Base-by-base conservation (phyloP, 805 yeast species). In the Candida loeiensis region DNA sequence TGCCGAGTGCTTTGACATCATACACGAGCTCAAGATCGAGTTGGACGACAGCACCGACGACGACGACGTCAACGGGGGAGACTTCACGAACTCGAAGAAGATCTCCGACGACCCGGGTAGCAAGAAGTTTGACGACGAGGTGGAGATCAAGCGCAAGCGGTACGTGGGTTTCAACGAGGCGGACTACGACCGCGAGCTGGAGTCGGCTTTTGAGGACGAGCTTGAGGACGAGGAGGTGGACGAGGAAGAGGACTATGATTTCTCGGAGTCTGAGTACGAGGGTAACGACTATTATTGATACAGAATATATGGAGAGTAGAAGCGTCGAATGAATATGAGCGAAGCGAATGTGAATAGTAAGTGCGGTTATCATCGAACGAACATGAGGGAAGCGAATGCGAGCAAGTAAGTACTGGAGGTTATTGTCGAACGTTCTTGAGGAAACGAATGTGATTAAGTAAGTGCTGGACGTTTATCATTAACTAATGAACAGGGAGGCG, bases 1-100 rank as follows among this genome's bases (percentile, higher is more conserved):
- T 37, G 93, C 95, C 3, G 97, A 90, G 58, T 91, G 98, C 61
- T 93, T 88, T 59, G 99, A 93, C 60, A 83, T 91, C 43, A 73
- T 86, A 34, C 93, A 91, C 56, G 99, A 93, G 65, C 71, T 93
- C 59, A 85, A 88, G 56, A 81, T 86, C 25, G 95, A 89, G 56
- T 76, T 85, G 38, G 89, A 85, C 51, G 90, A 82, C 45, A 70
- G 69, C 45, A 79, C 75, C 44, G 62, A 58, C 27, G 65, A 58
- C 24, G 36, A 31, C 6, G 56, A 51, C 17, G 46, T 36, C 22
- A 35, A 37, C 28, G 45, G 51, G 15, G 46, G 45, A 13, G 46
- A 44, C 26, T 46, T 46, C 21, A 43, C 49, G 13, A 43, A 43
- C 34, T 43, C 49, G n/a, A 43, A 36, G 38, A 41, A 43, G 22